Evolutionary conservation across 2,329 filamentous ascomycete genomes (phyloP).

Genomic region (Tolypocladium pustulatum): DNA sequence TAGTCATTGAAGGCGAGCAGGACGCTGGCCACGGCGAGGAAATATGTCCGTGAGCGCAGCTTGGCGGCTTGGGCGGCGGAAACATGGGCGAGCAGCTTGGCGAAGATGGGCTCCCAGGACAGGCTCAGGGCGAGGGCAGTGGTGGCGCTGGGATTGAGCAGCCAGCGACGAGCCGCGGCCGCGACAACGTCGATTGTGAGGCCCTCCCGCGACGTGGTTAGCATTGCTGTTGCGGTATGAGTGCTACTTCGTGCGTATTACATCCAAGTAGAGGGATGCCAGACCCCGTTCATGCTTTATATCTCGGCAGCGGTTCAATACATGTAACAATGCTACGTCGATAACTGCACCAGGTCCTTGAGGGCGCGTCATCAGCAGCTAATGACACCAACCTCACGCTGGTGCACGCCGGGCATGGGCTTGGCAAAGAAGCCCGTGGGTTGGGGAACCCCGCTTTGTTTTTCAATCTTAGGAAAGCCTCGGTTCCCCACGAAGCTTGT

Average conservation of each 20-base stretch:
- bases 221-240: background rate
- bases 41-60: slow-evolving; percentile 5
- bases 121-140: slow-evolving; percentile 8
- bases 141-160: slow-evolving; percentile 10
- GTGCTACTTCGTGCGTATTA: background rate
- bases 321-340: too few relatives aligned
- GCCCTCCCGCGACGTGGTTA: slow-evolving; percentile 9
- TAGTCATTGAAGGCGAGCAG: background rate
- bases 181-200: slow-evolving; percentile 13
- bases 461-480: background rate
- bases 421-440: too few relatives aligned
- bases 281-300: background rate
- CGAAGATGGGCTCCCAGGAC: slow-evolving; percentile 4
- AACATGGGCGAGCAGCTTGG: background rate
- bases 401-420: too few relatives aligned
- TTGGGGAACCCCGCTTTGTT: background rate
- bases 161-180: slow-evolving; percentile 6
- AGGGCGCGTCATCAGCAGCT: too few relatives aligned
- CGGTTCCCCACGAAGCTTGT: background rate
- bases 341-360: too few relatives aligned
- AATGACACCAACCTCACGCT: too few relatives aligned
- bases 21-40: background rate
- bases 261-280: background rate
- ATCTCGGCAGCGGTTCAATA: background rate
- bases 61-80: background rate